Evolutionary conservation across 176 grass and related monocot species (phyloP), one percentile per base, ranked within the genome.

Genomic region (Zizania latifolia): DNA sequence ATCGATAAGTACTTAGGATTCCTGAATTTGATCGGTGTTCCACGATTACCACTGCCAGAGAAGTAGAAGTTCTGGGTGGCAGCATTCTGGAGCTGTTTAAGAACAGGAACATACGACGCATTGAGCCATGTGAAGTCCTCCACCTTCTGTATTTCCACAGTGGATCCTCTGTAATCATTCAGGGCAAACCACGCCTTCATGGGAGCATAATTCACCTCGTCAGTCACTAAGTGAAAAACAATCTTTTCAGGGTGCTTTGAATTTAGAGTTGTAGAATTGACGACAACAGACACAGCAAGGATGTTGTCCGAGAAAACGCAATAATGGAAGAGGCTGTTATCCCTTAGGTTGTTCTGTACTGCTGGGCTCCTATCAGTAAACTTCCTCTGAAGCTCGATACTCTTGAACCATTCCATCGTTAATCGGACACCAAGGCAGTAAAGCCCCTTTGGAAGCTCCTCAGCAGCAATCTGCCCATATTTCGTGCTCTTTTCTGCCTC

Each of bases 251-350:
- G 89, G 69, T 86, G 75, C 27, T 69, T 78, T 30, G 95, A 94
- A 82, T 94, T 99, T 70, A 86, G 60, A 76, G 87, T 40, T 11
- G 95, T 99, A 21, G 95, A 99, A 61, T 99, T 94, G 59, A 99
- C 79, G 4, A 88, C 95, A 69, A 92, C 95, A 51, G 95, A 94
- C 33, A 85, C 82, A 21, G 95, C 95, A 44, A 99, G 80, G 81
- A 99, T 94, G 82, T 99, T 99, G 62, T 99, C 95, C 5, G 95
- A 99, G 67, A 99, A 99, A 72, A 99, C 65, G 77, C 95, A 99
- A 15, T 84, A 99, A 80, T 99, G 95, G 62, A 90, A 85, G 33
- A 94, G 89, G 79, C 76, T 86, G 61, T 84, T 99, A 77, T 94
- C 92, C 79, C 82, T 94, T 19, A 94, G 79, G 54, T 90, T 87